phyloP scores from a whole-genome alignment of 164 flowering plant genomes.

The Cinnamomum chago region DNA sequence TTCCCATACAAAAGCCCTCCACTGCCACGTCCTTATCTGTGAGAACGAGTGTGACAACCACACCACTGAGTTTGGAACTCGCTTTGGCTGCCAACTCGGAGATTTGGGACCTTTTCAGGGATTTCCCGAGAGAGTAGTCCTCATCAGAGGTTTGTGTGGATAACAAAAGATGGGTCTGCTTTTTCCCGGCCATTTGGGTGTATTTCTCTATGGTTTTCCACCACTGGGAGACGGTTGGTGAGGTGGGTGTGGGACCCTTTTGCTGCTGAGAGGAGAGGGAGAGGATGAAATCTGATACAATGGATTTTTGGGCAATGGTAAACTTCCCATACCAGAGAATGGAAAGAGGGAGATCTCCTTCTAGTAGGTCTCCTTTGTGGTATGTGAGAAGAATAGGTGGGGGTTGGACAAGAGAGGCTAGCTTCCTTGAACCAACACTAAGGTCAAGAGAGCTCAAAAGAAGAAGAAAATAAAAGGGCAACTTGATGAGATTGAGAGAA shows the following conservation, averaged over 20 bases:
- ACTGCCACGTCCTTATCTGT: constrained; percentile 37
- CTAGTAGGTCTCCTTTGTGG: constrained; percentile 43
- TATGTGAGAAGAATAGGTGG: constrained; percentile 32
- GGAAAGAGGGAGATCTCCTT: constrained; percentile 33
- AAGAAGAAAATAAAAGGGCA: not conserved
- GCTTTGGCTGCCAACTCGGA: constrained; percentile 20
- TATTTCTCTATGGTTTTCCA: constrained; percentile 24
- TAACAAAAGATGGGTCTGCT: not conserved
- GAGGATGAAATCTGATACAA: constrained; percentile 36
- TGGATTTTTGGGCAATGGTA: constrained; percentile 36
- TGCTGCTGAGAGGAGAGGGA: constrained; percentile 25
- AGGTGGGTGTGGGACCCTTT: not conserved
- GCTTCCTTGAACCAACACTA: constrained; percentile 19
- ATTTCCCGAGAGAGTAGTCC: constrained; percentile 32
- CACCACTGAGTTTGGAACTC: constrained; percentile 8
- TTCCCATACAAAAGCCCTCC: constrained; percentile 46
- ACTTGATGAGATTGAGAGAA: not conserved
- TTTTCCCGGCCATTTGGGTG: constrained; percentile 5
- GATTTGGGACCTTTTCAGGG: constrained; percentile 27
- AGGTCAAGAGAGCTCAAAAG: not conserved
- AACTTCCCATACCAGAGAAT: constrained; percentile 49
- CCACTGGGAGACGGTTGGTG: constrained; percentile 31
- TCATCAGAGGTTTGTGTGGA: constrained; percentile 27
- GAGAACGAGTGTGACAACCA: constrained; percentile 27
- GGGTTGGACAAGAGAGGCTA: constrained; percentile 25